Evolutionary conservation across 371 early-diverging fungal species (phyloP), one percentile per base, ranked within the genome.

Genomic region (Cokeromyces recurvatus): DNA sequence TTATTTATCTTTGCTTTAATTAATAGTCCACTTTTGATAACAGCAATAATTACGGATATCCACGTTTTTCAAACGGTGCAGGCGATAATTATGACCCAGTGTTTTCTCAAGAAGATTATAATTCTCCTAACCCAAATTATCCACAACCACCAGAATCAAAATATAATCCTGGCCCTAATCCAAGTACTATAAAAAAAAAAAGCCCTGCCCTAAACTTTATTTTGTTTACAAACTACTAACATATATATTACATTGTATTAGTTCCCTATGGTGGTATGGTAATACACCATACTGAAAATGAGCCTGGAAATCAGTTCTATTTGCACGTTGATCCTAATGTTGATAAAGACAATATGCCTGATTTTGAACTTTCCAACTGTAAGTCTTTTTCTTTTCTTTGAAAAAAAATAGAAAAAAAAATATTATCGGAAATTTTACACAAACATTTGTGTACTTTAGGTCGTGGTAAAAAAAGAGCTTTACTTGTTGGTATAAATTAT

Each of bases 401-500:
- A n/a, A n/a, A n/a, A n/a, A n/a, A n/a, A n/a, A n/a, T n/a, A n/a
- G n/a, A n/a, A 14, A 20, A 20, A 8, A 12, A 5, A 15, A 23
- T 3, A 29, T 19, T 20, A 14, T n/a, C 16, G 10, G 11, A 11
- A 24, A 15, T 21, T 14, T 11, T 29, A 29, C 29, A 29, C 29
- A 15, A 25, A 16, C 6, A 32, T 21, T 11, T 36, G 16, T 25
- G 31, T 2, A 38, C 16, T 37, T 16, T 48, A 74, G 75, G 71
- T 42, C 57, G 52, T 23, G 87, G 90, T 23, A 73, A 83, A 46
- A 89, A 86, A 62, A 78, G 85, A 31, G 97, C 93, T 1, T 74
- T 96, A 42, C 72, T 96, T 27, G 81, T 96, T 45, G 97, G 97
- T 32, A 93, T 95, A 64, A 96, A 96, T 61, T 96, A 96, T 64